Base-by-base conservation (phyloP, 129 eudicot genomes). In the Tagetes patula region DNA sequence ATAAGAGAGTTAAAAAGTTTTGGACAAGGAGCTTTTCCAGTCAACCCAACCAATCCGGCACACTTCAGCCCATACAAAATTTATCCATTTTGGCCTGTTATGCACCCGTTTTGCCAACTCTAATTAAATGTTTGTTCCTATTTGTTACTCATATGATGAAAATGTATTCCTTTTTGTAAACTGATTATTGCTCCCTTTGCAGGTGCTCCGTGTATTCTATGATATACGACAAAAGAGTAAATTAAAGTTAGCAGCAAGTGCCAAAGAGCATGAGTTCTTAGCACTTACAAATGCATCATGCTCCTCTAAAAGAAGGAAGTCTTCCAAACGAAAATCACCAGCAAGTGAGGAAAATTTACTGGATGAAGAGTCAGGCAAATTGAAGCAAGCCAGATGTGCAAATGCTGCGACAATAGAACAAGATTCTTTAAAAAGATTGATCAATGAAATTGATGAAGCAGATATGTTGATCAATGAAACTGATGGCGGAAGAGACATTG, bases 201-300 rank as follows among this genome's bases (percentile, higher is more conserved):
- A 90, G 96, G 96, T 90, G 72, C 90, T 87, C 56, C 93, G 91
- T 63, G 85, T 90, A 11, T 83, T 81, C 67, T 74, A 85, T 79
- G 96, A 87, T 82, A 85, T 83, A 71, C 78, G 90, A 55, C 90
- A 66, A 78, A 89, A 81, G 82, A 12, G 65, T 36, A 72, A 79
- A 54, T 38, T 45, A 43, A 75, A 67, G 65, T 79, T 80, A 69
- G 80, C 78, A 84, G 50, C 65, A 59, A 68, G 67, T 73, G 56
- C 80, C 31, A 76, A 83, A 40, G 69, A 50, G 12, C 61, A 46
- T 54, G 80, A 62, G 8, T 67, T 45, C 38, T 77, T 45, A 71
- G 66, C 75, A 42, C 61, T 10, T 34, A 82, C 81, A 52, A 69
- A 67, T 32, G 65, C 43, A 46, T 39, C 34, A 46, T 53, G 5